phyloP scores from a whole-genome alignment of 768 basidiomycete species.

The Obba rivulosa region DNA sequence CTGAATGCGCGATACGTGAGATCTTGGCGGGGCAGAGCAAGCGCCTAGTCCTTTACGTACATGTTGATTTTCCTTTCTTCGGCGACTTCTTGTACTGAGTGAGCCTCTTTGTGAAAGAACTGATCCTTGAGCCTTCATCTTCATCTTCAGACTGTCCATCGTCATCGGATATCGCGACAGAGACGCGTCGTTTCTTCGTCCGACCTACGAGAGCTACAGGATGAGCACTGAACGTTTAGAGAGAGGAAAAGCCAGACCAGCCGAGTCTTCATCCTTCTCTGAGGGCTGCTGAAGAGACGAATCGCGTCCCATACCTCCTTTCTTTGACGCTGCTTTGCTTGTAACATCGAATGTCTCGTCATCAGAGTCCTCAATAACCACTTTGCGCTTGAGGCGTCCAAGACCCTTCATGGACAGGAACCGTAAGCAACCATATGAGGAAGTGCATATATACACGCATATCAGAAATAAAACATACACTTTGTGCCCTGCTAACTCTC shows the following conservation, averaged over 20 bases:
- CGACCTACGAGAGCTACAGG: constrained; percentile 28
- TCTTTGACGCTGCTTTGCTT: background rate
- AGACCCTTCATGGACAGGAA: no score
- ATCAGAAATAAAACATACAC: constrained; percentile 2
- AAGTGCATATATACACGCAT: background rate
- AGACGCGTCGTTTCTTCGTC: constrained; percentile 58
- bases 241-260: no score
- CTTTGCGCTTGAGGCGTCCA: constrained; percentile 44
- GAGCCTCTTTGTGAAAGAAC: constrained; percentile 53
- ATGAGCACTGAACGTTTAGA: background rate
- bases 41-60: constrained; percentile 26
- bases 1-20: constrained; percentile 21
- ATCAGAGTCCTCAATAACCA: constrained; percentile 64
- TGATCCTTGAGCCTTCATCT: constrained; percentile 27
- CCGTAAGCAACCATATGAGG: no score
- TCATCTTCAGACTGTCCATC: constrained; percentile 48
- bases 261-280: no score
- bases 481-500: constrained; percentile 10
- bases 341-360: constrained; percentile 34
- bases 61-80: constrained; percentile 33
- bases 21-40: background rate
- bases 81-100: constrained; percentile 65
- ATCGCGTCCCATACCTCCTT: no score
- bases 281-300: no score
- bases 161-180: constrained; percentile 35